Conservation (phyloP, 2,329 filamentous ascomycete genomes). For the Metarhizium robertsii region DNA sequence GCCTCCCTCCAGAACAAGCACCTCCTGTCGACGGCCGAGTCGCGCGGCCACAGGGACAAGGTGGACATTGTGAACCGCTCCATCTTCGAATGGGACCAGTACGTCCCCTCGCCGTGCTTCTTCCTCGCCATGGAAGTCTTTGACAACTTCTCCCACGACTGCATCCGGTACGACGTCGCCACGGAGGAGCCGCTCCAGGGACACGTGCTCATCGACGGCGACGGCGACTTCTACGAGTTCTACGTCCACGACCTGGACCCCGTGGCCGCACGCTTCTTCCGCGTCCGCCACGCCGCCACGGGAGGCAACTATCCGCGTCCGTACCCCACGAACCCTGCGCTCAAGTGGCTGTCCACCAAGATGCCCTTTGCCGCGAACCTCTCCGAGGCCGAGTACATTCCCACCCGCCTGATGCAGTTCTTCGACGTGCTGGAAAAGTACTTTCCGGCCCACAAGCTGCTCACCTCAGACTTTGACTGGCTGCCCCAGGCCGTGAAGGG, state of each 20-base stretch:
- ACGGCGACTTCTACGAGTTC: conserved; percentile 92
- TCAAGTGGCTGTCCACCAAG: conserved; percentile 52
- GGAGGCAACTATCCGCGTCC: conserved; percentile 55
- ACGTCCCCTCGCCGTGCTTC: conserved; percentile 89
- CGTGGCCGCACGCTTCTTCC: conserved; percentile 70
- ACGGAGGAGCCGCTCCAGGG: conserved; percentile 82
- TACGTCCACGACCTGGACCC: conserved; percentile 76
- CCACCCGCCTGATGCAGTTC: conserved; percentile 91
- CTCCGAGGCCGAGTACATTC: conserved; percentile 82
- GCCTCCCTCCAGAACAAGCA: conserved; percentile 69
- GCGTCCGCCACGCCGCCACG: conserved; percentile 72
- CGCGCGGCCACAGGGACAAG: conserved; percentile 68
- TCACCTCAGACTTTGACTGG: conserved; percentile 84
- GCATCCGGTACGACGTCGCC: conserved; percentile 76
- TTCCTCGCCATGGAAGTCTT: conserved; percentile 98
- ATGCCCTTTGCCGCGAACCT: conserved; percentile 69
- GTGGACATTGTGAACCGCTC: conserved; percentile 93
- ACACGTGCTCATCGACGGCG: conserved; percentile 72
- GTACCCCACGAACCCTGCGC: conserved; percentile 40
- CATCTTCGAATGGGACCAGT: conserved; percentile 87
- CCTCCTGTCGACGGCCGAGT: conserved; percentile 55
- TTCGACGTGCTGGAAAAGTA: conserved; percentile 82
- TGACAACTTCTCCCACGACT: conserved; percentile 96
- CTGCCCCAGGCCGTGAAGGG: conserved; percentile 77
- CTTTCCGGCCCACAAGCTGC: conserved; percentile 81